Evolutionary conservation across 2,329 filamentous ascomycete species (phyloP).

Genomic region (Trichoderma pleuroti): DNA sequence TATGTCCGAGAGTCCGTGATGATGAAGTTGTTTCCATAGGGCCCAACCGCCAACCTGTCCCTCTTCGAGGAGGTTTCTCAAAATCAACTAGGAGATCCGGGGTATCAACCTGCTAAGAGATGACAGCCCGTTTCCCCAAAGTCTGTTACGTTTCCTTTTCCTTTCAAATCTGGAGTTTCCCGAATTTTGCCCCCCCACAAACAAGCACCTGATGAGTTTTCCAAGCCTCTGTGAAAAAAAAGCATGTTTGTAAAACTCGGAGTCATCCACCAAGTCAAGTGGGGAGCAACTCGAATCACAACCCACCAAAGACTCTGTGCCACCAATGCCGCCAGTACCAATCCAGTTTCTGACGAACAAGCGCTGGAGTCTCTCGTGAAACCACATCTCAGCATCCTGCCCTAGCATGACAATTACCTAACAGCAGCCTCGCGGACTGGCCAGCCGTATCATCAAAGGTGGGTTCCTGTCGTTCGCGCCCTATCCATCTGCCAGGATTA

Average conservation of each 20-base stretch:
- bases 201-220: neutral
- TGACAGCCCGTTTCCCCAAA: neutral
- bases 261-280: conserved; percentile 7
- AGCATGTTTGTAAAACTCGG: neutral
- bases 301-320: neutral
- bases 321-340: conserved; percentile 13
- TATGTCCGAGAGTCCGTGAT: neutral
- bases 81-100: neutral
- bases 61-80: neutral
- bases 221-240: neutral
- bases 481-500: conserved; percentile 2
- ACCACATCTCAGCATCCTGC: neutral
- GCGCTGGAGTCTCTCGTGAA: neutral
- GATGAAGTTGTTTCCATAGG: neutral
- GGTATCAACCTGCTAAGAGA: neutral
- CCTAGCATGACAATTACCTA: conserved; percentile 4
- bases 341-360: neutral
- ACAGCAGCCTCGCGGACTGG: conserved; percentile 1
- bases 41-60: neutral
- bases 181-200: neutral
- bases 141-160: neutral
- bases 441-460: neutral
- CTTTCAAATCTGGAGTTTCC: neutral
- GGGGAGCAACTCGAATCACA: neutral
- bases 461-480: conserved; percentile 1